Conservation (phyloP, 441 rosid species). For the Euphorbia schlechtendalii region DNA sequence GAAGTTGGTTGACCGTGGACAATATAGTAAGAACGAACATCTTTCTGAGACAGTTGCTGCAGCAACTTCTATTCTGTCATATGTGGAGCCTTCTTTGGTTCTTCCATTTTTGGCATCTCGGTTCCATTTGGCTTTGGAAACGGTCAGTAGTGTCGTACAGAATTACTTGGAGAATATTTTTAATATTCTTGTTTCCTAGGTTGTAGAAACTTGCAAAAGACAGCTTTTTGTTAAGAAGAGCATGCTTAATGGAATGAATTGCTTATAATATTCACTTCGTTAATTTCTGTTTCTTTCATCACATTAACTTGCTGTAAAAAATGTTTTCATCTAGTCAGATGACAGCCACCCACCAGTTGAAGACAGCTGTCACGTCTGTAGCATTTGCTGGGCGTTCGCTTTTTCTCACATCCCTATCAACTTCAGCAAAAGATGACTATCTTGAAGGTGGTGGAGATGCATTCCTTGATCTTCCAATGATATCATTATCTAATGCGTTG, state of each 20-base stretch:
- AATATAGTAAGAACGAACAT: constrained; percentile 97
- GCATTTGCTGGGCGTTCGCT: constrained; percentile 97
- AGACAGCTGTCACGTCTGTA: constrained; percentile 93
- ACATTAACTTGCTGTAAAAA: constrained; percentile 33
- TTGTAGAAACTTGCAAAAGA: constrained; percentile 1
- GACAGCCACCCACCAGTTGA: constrained; percentile 99
- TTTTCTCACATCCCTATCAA: constrained; percentile 64
- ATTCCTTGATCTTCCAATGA: constrained; percentile 62
- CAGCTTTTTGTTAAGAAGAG: background rate
- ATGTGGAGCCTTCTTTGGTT: constrained; percentile 93
- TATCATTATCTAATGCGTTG: constrained; percentile 88
- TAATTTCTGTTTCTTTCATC: constrained; percentile 22
- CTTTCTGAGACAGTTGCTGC: constrained; percentile 99
- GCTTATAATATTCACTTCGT: constrained; percentile 8
- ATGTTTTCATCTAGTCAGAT: constrained; percentile 75
- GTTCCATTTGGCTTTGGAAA: constrained; percentile 96
- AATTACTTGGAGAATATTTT: constrained; percentile 15
- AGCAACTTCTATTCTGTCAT: constrained; percentile 89
- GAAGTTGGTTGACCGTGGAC: constrained; percentile 96
- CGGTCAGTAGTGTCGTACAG: constrained; percentile 62
- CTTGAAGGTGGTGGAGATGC: constrained; percentile 43
- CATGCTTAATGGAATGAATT: constrained; percentile 4
- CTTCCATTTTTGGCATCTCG: constrained; percentile 94
- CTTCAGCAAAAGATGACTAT: constrained; percentile 47
- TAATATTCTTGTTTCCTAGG: constrained; percentile 7